A percentile compares a stretch with the other conserved stretches of the same genome.
Conservation (phyloP, 768 basidiomycete species). For the Sporobolomyces phaffii region DNA sequence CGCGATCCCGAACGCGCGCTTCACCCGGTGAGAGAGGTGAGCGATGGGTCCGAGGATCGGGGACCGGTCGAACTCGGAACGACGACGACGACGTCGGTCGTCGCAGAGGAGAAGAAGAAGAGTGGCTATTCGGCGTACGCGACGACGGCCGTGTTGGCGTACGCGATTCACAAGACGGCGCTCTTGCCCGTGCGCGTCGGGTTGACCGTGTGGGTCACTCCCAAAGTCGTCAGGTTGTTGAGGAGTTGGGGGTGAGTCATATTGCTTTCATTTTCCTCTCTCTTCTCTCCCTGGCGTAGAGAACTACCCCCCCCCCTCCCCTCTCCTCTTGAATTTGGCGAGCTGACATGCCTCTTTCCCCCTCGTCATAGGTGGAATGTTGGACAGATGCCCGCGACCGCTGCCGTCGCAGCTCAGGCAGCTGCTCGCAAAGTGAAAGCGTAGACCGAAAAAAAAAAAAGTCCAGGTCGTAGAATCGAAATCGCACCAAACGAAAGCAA, state of each 20-base stretch:
- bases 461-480: too few species aligned
- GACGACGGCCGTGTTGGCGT: slow-evolving; percentile 87
- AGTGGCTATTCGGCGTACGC: slow-evolving; percentile 67
- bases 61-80: neutral
- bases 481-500: too few species aligned
- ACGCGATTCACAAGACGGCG: slow-evolving; percentile 89
- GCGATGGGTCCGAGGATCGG: neutral
- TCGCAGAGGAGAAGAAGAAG: slow-evolving; percentile 28
- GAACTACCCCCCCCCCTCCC: too few species aligned
- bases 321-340: too few species aligned
- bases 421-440: neutral
- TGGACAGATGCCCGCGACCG: slow-evolving; percentile 6
- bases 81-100: neutral
- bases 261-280: neutral
- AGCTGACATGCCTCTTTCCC: neutral
- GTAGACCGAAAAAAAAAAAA: too few species aligned
- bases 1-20: neutral
- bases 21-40: neutral
- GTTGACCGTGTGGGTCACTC: slow-evolving; percentile 56
- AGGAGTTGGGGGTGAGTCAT: slow-evolving; percentile 34
- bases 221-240: slow-evolving; percentile 32
- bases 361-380: slow-evolving; percentile 39
- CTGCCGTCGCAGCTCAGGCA: neutral
- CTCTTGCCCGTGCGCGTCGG: slow-evolving; percentile 85
- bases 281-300: too few species aligned